Conservation (phyloP, 441 rosid species). For the Bruguiera hainesii region DNA sequence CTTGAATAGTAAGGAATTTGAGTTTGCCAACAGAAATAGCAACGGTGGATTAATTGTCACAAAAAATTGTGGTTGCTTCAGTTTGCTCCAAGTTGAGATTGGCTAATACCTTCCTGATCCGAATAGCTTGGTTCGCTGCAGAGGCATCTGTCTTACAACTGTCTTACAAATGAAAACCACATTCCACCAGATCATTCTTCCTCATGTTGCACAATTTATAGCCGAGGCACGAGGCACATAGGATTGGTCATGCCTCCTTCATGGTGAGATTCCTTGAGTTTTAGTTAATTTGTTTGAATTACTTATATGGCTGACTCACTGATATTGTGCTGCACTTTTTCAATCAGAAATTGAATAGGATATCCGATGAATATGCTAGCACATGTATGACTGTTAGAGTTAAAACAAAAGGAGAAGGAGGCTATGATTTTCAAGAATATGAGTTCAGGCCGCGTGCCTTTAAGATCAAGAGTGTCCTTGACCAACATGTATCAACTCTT, state of each 20-base stretch:
- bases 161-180: slow-evolving; percentile 52
- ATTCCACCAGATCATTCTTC: slow-evolving; percentile 56
- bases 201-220: slow-evolving; percentile 57
- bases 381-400: slow-evolving; percentile 79
- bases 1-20: no score
- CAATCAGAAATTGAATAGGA: slow-evolving; percentile 58
- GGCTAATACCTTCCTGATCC: no score
- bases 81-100: no score
- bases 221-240: slow-evolving; percentile 36
- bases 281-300: slow-evolving; percentile 8
- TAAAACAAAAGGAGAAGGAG: slow-evolving; percentile 62
- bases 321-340: slow-evolving; percentile 31
- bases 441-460: slow-evolving; percentile 83
- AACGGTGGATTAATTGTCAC: no score
- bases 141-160: slow-evolving; percentile 39
- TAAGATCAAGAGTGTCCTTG: slow-evolving; percentile 69
- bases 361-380: slow-evolving; percentile 56
- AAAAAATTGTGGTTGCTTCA: no score
- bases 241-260: slow-evolving; percentile 61
- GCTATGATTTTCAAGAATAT: slow-evolving; percentile 52
- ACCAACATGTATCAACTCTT: slow-evolving; percentile 47
- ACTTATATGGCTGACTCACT: slow-evolving; percentile 1
- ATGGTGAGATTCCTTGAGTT: slow-evolving; percentile 40
- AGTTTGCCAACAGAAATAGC: no score
- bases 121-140: no score